phyloP scores from a whole-genome alignment of 371 early-diverging fungal genomes.

The Coemansia sp. region DNA sequence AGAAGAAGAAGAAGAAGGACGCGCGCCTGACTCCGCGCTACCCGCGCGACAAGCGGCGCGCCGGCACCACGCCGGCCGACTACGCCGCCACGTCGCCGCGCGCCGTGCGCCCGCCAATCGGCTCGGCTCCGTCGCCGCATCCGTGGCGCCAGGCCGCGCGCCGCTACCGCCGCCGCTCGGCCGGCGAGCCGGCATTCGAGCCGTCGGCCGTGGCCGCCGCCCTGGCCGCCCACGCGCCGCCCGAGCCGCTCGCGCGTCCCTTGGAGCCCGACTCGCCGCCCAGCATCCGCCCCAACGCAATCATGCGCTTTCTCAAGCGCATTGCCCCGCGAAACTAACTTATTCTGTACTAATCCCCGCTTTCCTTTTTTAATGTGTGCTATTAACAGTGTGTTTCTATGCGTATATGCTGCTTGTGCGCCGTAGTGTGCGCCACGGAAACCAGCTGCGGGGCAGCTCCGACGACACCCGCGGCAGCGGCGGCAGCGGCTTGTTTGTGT shows the following conservation, averaged over 20 bases:
- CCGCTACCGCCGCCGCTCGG: slow-evolving; percentile 29
- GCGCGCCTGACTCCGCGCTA: slow-evolving; percentile 3
- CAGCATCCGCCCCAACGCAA: slow-evolving; percentile 33
- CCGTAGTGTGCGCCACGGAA: not conserved
- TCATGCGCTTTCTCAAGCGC: slow-evolving; percentile 44
- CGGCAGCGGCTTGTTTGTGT: no score
- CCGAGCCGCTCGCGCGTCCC: not conserved
- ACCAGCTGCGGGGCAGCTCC: no score
- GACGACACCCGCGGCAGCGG: no score
- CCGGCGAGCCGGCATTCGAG: slow-evolving; percentile 18
- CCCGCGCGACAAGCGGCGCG: slow-evolving; percentile 1
- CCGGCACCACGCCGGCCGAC: slow-evolving; percentile 1
- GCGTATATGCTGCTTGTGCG: no score
- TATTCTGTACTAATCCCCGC: not conserved
- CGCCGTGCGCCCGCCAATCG: slow-evolving; percentile 4
- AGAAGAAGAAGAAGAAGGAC: slow-evolving; percentile 12
- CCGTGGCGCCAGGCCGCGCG: slow-evolving; percentile 4
- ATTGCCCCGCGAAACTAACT: slow-evolving; percentile 29
- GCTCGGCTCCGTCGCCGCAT: not conserved
- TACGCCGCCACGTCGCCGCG: not conserved
- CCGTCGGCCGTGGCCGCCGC: slow-evolving; percentile 4
- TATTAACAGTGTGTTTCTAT: no score
- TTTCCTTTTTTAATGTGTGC: no score
- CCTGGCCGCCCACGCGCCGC: not conserved
- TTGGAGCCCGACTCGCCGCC: not conserved